A percentile compares a stretch with the other conserved stretches of the same genome.
Conservation (phyloP, 176 grass and related monocot species). For the Lolium rigidum region DNA sequence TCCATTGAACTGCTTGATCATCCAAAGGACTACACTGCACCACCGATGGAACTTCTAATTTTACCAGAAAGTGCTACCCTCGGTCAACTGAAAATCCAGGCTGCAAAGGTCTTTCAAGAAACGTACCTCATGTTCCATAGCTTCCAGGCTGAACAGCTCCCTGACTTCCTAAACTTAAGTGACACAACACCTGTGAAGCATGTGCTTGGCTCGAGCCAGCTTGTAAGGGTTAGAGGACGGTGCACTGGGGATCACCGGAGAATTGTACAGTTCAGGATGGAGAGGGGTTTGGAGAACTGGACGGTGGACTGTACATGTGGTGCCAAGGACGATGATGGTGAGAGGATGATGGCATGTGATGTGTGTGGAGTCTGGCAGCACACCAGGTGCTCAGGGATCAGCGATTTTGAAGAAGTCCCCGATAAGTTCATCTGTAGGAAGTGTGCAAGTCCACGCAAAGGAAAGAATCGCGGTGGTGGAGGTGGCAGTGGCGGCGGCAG, state of each 20-base stretch:
- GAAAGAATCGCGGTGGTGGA: constrained; percentile 39
- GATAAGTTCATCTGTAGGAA: constrained; percentile 79
- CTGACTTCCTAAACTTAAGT: constrained; percentile 59
- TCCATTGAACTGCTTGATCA: constrained; percentile 79
- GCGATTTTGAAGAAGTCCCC: constrained; percentile 83
- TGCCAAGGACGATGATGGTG: constrained; percentile 92
- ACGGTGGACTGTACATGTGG: constrained; percentile 88
- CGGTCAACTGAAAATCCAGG: constrained; percentile 72
- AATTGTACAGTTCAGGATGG: constrained; percentile 83
- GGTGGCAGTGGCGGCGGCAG: constrained; percentile 45
- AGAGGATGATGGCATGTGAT: constrained; percentile 97
- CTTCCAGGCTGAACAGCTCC: constrained; percentile 81
- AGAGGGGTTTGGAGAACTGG: constrained; percentile 97
- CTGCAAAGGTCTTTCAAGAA: constrained; percentile 79
- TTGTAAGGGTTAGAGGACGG: constrained; percentile 63
- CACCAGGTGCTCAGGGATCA: constrained; percentile 87
- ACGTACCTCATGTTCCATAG: constrained; percentile 91
- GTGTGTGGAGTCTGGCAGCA: constrained; percentile 94
- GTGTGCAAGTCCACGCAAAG: constrained; percentile 50
- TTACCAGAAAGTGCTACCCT: constrained; percentile 72
- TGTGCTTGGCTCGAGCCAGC: constrained; percentile 60
- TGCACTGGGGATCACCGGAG: constrained; percentile 64
- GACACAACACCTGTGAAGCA: constrained; percentile 62
- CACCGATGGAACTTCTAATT: constrained; percentile 74
- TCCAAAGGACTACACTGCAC: constrained; percentile 78